Conservation (phyloP, 176 grass and related monocot species). For the Musa itinerans region DNA sequence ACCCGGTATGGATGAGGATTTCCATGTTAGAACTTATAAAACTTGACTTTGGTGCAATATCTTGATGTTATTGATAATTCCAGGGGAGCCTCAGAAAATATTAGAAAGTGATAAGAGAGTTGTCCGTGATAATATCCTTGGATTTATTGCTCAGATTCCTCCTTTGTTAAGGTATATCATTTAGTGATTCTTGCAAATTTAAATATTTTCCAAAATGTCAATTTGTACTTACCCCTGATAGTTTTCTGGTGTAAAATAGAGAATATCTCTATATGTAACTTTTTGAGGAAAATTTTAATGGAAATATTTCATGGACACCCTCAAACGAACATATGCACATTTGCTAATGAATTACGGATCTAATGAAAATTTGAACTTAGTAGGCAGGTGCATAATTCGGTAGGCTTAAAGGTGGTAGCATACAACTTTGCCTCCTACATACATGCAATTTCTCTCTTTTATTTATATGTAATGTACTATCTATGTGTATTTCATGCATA, state of each 20-base stretch:
- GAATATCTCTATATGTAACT: too few relatives aligned
- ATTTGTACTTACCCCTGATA: too few relatives aligned
- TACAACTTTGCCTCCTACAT: too few relatives aligned
- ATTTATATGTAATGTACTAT: background rate
- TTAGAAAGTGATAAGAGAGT: constrained; percentile 63
- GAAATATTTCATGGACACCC: background rate
- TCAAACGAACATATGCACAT: background rate
- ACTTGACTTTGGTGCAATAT: constrained; percentile 7
- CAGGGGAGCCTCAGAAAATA: constrained; percentile 54
- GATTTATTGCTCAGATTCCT: constrained; percentile 85
- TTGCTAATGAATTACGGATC: background rate
- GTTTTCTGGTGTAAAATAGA: too few relatives aligned
- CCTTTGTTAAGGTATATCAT: constrained; percentile 67
- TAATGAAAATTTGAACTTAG: background rate
- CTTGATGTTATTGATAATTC: constrained; percentile 14
- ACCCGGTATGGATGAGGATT: constrained; percentile 32
- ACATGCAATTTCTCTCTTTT: background rate
- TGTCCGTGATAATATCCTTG: constrained; percentile 78
- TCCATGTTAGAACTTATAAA: constrained; percentile 1
- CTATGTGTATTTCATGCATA: background rate
- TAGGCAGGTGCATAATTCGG: background rate
- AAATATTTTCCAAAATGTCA: background rate
- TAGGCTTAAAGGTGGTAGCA: too few relatives aligned
- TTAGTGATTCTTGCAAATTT: background rate
- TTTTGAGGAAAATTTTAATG: background rate